Evolutionary conservation across 2,329 filamentous ascomycete species (phyloP), one percentile per base, ranked within the genome.

Genomic region (Fusarium compactum): DNA sequence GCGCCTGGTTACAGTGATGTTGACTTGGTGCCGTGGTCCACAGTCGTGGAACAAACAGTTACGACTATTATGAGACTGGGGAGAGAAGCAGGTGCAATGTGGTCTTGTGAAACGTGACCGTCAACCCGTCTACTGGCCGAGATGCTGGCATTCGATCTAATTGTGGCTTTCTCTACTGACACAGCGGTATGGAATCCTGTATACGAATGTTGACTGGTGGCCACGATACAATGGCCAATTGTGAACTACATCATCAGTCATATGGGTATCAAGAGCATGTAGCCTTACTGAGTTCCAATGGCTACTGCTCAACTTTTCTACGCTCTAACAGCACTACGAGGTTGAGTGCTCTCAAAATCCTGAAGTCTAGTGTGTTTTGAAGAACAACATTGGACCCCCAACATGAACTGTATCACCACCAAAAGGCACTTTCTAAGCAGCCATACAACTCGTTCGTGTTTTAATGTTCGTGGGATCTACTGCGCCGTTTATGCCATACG

Each of bases 1-100:
- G 41, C 61, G 53, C 54, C 50, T 69, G 41, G 56, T 50, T 43
- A 66, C 61, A 40, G 38, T 58, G 44, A 57, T 51, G 51, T 32
- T 41, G 54, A 40, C 41, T 46, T 58, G 51, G 68, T 71, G 52
- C 32, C 20, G 50, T 58, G 50, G 27, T 44, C n/a, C 51, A 48
- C 34, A 43, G 58, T 53, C 40, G 70, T 71, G 63, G 41, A 68
- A 72, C 70, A 65, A 45, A 57, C 40, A 65, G 29, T 50, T 41
- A 30, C 59, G 56, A 65, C 62, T 62, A 59, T 47, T 51, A 54
- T 65, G 57, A 62, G 59, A 67, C 54, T 67, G 55, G 29, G 58
- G 54, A 46, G 32, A 51, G 41, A 43, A 48, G 60, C 29, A 40
- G 16, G 41, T 10, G 22, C 41, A 16, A 25, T 29, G 20, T 53